phyloP scores from a whole-genome alignment of 1,139 yeast genomes.

The Pichia sp. region DNA sequence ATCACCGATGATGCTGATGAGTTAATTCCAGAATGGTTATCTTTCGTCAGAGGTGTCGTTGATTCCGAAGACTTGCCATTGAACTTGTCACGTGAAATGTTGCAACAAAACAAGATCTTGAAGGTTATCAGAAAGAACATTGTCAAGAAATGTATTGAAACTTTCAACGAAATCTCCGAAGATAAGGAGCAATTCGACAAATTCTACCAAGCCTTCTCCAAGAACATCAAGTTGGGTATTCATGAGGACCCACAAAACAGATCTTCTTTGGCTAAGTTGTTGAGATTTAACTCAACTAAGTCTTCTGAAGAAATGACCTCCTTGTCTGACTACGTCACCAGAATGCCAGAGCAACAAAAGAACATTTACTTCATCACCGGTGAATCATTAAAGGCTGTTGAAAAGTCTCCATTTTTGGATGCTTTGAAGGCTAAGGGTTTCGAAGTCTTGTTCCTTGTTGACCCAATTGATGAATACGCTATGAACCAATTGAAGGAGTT shows the following conservation, averaged over 20 bases:
- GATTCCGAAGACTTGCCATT: slow-evolving; percentile 99
- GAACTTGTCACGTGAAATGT: slow-evolving; percentile 99
- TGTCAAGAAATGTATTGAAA: slow-evolving; percentile 96
- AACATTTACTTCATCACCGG: slow-evolving; percentile 99
- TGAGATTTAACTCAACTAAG: slow-evolving; percentile 97
- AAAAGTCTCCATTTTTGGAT: slow-evolving; percentile 97
- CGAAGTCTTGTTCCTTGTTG: slow-evolving; percentile 96
- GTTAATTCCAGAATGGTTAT: slow-evolving; percentile 98
- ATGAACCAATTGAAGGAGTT: slow-evolving; percentile 99
- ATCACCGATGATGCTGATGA: slow-evolving; percentile 99
- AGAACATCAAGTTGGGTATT: slow-evolving; percentile 98
- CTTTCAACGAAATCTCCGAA: slow-evolving; percentile 98
- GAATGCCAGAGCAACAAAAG: slow-evolving; percentile 99
- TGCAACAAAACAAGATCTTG: slow-evolving; percentile 99
- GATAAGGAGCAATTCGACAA: slow-evolving; percentile 98
- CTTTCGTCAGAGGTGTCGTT: slow-evolving; percentile 97
- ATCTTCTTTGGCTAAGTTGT: slow-evolving; percentile 86
- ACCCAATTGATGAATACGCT: slow-evolving; percentile 99
- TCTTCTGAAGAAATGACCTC: slow-evolving; percentile 92
- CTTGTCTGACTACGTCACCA: slow-evolving; percentile 92
- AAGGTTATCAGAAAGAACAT: slow-evolving; percentile 99
- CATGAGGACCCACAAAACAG: slow-evolving; percentile 99
- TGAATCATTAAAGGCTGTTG: slow-evolving; percentile 96
- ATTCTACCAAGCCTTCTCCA: slow-evolving; percentile 96
- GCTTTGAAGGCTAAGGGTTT: slow-evolving; percentile 98